A percentile compares a stretch with the other conserved stretches of the same genome.
phyloP scores from a whole-genome alignment of 352 stramenopile genomes.

The Peronospora farinosa region DNA sequence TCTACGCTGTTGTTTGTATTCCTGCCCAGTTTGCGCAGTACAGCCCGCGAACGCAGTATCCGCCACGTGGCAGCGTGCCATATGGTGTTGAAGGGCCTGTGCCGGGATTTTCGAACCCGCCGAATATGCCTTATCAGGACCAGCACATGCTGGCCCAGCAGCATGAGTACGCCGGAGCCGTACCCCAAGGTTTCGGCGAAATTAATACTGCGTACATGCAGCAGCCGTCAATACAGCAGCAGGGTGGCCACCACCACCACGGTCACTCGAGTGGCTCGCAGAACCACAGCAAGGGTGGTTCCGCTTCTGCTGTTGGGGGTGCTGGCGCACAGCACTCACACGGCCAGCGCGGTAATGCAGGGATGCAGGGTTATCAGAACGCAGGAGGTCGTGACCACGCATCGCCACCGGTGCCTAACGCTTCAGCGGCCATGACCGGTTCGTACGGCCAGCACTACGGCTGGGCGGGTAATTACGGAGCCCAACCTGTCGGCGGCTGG shows the following conservation, averaged over 20 bases:
- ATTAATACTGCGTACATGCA: slow-evolving; percentile 74
- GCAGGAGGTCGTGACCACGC: slow-evolving; percentile 45
- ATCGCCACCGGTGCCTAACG: slow-evolving; percentile 67
- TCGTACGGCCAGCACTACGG: slow-evolving; percentile 77
- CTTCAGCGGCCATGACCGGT: slow-evolving; percentile 45
- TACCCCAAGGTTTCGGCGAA: slow-evolving; percentile 79
- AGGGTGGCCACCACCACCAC: slow-evolving; percentile 46
- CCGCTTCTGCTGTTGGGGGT: slow-evolving; percentile 29
- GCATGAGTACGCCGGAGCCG: slow-evolving; percentile 67
- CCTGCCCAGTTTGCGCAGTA: slow-evolving; percentile 72
- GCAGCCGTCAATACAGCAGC: slow-evolving; percentile 47
- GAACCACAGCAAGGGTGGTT: slow-evolving; percentile 55
- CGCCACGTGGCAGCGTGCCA: slow-evolving; percentile 70
- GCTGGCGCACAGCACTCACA: slow-evolving; percentile 44
- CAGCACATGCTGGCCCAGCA: slow-evolving; percentile 76
- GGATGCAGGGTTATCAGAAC: slow-evolving; percentile 57
- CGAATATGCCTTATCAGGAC: slow-evolving; percentile 79
- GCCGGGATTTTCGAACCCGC: slow-evolving; percentile 72
- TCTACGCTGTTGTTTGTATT: slow-evolving; percentile 9
- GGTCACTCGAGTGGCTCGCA: slow-evolving; percentile 52
- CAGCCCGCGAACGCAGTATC: slow-evolving; percentile 82
- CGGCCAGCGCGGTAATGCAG: slow-evolving; percentile 47
- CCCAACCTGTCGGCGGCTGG: slow-evolving; percentile 67
- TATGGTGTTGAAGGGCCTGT: slow-evolving; percentile 80
- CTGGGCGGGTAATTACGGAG: slow-evolving; percentile 68